Percentiles rank a stretch among this genome's conserved stretches.
Evolutionary conservation across 148 eudicot genomes (phyloP).

Genomic region (Polygonum maritimum): DNA sequence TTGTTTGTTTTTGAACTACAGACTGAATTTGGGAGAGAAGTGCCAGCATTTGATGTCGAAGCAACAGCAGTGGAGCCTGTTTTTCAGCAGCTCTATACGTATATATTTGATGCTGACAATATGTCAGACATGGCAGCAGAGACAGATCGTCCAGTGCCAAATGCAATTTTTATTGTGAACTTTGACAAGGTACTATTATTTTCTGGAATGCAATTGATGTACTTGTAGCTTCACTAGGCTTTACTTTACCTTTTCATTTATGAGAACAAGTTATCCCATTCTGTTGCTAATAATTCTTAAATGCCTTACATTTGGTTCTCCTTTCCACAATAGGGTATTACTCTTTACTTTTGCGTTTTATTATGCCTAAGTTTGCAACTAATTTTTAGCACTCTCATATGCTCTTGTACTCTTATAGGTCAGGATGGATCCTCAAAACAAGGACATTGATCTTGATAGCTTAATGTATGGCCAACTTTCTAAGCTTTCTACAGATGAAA

Average conservation of each 20-base stretch:
- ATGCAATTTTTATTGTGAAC: slow-evolving; percentile 77
- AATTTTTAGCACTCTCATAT: background rate
- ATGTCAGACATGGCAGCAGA: slow-evolving; percentile 41
- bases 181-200: slow-evolving; percentile 69
- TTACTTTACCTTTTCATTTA: background rate
- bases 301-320: background rate
- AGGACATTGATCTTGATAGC: slow-evolving; percentile 67
- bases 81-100: slow-evolving; percentile 74
- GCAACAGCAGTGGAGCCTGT: slow-evolving; percentile 85
- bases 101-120: slow-evolving; percentile 63
- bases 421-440: slow-evolving; percentile 92
- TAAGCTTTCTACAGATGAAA: slow-evolving; percentile 63
- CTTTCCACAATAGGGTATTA: background rate
- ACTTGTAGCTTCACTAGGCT: background rate
- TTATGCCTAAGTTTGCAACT: background rate
- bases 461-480: slow-evolving; percentile 51
- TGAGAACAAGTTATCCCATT: background rate
- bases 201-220: background rate
- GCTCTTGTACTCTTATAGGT: slow-evolving; percentile 35
- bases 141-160: slow-evolving; percentile 72
- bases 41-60: slow-evolving; percentile 89
- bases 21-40: slow-evolving; percentile 92
- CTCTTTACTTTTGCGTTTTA: background rate
- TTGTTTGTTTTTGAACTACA: slow-evolving; percentile 22
- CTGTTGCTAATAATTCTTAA: background rate